These are phyloP conservation scores for Rhodomyrtus tomentosa DNA, from an alignment of 345 rosid genomes.

Conservation along the genomic window DNA sequence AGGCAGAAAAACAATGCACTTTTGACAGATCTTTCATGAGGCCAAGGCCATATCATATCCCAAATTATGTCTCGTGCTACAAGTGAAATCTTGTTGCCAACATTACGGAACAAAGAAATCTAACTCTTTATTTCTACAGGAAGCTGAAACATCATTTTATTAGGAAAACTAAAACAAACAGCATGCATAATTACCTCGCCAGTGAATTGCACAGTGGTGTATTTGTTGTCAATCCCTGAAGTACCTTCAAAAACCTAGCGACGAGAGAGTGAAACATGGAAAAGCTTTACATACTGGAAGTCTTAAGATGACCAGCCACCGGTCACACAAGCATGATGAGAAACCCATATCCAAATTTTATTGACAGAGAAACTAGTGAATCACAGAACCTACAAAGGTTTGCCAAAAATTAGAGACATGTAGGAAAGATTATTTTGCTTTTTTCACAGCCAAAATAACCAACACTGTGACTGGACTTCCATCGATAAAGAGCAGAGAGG, in stretches of 20 bases:
- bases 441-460: neutral
- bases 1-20: neutral
- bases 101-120: neutral
- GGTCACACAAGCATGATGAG: neutral
- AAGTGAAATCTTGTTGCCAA: neutral
- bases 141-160: neutral
- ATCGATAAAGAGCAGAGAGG: neutral
- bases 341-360: neutral
- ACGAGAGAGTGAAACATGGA: neutral
- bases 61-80: neutral
- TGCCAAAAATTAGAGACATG: neutral
- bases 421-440: neutral
- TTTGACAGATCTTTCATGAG: neutral
- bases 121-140: neutral
- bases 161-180: neutral
- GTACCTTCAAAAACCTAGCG: conserved; percentile 83
- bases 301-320: neutral
- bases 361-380: neutral
- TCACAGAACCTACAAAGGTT: neutral
- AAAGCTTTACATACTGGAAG: neutral
- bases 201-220: conserved; percentile 80
- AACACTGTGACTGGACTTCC: neutral
- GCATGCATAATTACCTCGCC: conserved; percentile 47
- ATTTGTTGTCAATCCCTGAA: conserved; percentile 92
- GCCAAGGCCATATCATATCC: neutral